These are phyloP conservation scores for Byssoonygena ceratinophila DNA, from an alignment of 2,329 filamentous ascomycete species.

Conservation along the genomic window DNA sequence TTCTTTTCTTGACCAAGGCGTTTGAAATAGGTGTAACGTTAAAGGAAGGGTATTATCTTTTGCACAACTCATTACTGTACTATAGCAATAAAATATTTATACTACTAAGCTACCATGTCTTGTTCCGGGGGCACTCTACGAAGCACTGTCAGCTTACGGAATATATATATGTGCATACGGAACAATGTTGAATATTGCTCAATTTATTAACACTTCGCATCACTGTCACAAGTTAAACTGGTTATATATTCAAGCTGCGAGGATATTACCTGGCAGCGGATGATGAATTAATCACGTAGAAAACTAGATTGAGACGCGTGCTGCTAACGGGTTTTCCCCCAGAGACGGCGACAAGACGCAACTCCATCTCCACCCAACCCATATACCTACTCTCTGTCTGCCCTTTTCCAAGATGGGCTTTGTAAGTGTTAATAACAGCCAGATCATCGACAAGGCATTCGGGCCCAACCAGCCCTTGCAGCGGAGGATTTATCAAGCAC, in stretches of 20 bases:
- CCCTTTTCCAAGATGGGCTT: slow-evolving; percentile 28
- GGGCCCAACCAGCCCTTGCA: slow-evolving; percentile 31
- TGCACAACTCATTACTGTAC: slow-evolving; percentile 7
- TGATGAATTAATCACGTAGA: not conserved
- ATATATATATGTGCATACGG: too few relatives aligned
- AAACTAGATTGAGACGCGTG: not conserved
- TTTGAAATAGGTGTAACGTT: not conserved
- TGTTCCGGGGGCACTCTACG: not conserved
- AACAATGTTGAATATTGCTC: too few relatives aligned
- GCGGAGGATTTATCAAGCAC: slow-evolving; percentile 36
- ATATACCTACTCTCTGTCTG: not conserved
- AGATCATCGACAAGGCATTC: slow-evolving; percentile 33
- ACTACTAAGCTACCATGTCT: not conserved
- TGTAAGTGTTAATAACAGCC: slow-evolving; percentile 22
- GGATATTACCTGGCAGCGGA: not conserved
- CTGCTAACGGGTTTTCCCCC: not conserved
- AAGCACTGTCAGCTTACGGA: too few relatives aligned
- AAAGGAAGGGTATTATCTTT: not conserved
- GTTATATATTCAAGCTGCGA: too few relatives aligned
- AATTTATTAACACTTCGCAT: too few relatives aligned
- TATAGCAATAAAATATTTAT: slow-evolving; percentile 1
- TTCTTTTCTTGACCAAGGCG: not conserved
- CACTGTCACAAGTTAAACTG: too few relatives aligned
- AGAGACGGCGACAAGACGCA: not conserved
- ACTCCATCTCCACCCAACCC: not conserved